phyloP scores from a whole-genome alignment of 352 stramenopile genomes.

The Phytophthora citricola region DNA sequence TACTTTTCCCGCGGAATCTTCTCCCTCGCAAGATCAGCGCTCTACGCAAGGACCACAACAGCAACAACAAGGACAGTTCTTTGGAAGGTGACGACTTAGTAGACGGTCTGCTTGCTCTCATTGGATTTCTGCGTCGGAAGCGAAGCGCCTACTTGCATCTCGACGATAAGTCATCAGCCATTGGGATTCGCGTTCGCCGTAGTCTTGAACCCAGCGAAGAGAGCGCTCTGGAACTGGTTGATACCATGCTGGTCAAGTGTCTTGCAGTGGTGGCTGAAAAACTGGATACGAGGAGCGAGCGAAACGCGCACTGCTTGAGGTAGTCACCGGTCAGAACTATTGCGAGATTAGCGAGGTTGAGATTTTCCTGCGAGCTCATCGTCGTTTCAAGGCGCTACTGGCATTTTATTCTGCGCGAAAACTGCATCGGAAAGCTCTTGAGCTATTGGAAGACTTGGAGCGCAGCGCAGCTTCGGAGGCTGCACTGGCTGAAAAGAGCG shows the following conservation, averaged over 20 bases:
- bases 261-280: constrained; percentile 73
- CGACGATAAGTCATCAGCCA: constrained; percentile 3
- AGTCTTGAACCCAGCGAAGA: constrained; percentile 27
- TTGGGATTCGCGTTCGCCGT: constrained; percentile 5
- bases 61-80: constrained; percentile 19
- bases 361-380: constrained; percentile 78
- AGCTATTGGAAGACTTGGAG: constrained; percentile 83
- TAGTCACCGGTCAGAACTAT: constrained; percentile 62
- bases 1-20: constrained; percentile 73
- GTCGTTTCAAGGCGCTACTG: constrained; percentile 63
- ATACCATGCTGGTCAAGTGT: constrained; percentile 86
- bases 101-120: constrained; percentile 59
- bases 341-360: constrained; percentile 81
- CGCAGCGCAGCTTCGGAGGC: constrained; percentile 47
- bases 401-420: constrained; percentile 75
- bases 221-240: constrained; percentile 58
- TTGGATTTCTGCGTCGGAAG: constrained; percentile 55
- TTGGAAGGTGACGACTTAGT: constrained; percentile 62
- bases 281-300: constrained; percentile 39
- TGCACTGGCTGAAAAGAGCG: constrained; percentile 9
- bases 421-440: constrained; percentile 80
- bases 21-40: constrained; percentile 59
- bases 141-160: constrained; percentile 38
- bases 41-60: constrained; percentile 39
- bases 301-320: constrained; percentile 54